A percentile compares a stretch with the other conserved stretches of the same genome.
Evolutionary conservation across 768 basidiomycete species (phyloP).

Genomic region (Coprinopsis marcescibilis): DNA sequence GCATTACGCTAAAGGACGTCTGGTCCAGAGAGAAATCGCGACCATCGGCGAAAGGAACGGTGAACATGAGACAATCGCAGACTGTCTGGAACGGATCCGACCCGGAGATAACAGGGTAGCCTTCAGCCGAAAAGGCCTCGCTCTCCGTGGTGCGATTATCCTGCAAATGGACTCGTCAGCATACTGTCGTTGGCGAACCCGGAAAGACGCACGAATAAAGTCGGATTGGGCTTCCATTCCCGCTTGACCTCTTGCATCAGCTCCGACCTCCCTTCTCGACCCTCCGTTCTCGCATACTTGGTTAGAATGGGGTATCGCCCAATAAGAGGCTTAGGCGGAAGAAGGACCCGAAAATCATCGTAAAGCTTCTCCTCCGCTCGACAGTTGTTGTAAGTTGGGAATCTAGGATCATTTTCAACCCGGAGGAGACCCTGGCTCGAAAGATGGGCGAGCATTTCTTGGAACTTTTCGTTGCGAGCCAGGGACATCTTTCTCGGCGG

Average conservation of each 20-base stretch:
- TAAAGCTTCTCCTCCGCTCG: slow-evolving; percentile 11
- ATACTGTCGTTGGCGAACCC: neutral
- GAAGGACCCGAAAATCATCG: slow-evolving; percentile 8
- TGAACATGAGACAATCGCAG: slow-evolving; percentile 8
- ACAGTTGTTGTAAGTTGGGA: slow-evolving; percentile 12
- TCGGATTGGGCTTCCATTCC: slow-evolving; percentile 18
- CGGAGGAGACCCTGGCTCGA: neutral
- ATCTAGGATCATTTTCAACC: neutral
- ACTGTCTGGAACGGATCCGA: slow-evolving; percentile 12
- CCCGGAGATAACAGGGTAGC: slow-evolving; percentile 10
- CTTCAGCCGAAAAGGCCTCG: neutral
- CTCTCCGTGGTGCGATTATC: slow-evolving; percentile 13
- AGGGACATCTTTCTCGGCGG: neutral
- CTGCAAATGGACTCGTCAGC: neutral
- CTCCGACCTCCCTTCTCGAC: neutral
- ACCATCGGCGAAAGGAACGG: slow-evolving; percentile 6
- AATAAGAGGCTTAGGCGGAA: slow-evolving; percentile 15
- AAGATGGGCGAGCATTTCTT: neutral
- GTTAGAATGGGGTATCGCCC: slow-evolving; percentile 12
- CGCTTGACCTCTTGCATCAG: slow-evolving; percentile 9
- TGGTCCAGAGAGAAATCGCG: neutral
- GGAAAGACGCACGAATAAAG: slow-evolving; percentile 15
- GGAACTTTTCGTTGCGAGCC: slow-evolving; percentile 1
- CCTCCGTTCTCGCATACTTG: slow-evolving; percentile 8
- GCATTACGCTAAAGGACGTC: slow-evolving; percentile 10